Base-by-base conservation (phyloP, 352 stramenopile species). In the Discostella stelligera region DNA sequence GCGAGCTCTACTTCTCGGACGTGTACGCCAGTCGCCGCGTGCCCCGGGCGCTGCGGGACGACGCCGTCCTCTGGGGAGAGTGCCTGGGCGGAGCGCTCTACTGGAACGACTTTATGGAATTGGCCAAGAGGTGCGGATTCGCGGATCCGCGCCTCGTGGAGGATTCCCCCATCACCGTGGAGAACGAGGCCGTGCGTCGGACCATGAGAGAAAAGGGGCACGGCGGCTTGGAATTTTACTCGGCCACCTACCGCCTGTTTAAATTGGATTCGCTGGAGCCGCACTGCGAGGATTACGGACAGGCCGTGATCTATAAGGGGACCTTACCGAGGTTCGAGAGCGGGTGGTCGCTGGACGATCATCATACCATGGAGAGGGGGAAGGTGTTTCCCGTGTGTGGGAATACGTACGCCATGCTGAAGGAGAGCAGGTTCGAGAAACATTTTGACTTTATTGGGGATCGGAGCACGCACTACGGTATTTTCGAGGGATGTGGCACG, bases 1-100 rank as follows among this genome's bases (percentile, higher is more conserved):
- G 95, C 32, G 94, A 97, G 79, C 80, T 98, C 27, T 95, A 97
- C 74, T 97, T 98, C 78, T 96, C 90, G 0, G 95, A 98, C 68
- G 93, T 97, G 0, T 98, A 96, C 79, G 75, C 89, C 18, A 92
- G 91, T 63, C 87, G 93, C 25, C 85, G 95, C 23, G 83, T 97
- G 25, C 91, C 93, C 10, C 82, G 93, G 44, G 74, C 79, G 4
- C 37, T 93, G 64, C 86, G 87, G 41, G 86, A 95, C 20, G 86
- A 97, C 80, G 82, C 91, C 30, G 89, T 96, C 8, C 77, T 98
- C 1, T 96, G 94, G 89, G 94, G 94, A 46, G 94, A 98, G 79
- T 97, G 95, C 69, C 81, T 98, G 11, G 90, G 80, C 3, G 95
- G 95, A 39, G 94, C 95, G 0, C 75, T 98, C 13, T 98, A 98